A percentile compares a stretch with the other conserved stretches of the same genome.
Conservation (phyloP, 2,329 filamentous ascomycete species). For the Aspergillus awamori region DNA sequence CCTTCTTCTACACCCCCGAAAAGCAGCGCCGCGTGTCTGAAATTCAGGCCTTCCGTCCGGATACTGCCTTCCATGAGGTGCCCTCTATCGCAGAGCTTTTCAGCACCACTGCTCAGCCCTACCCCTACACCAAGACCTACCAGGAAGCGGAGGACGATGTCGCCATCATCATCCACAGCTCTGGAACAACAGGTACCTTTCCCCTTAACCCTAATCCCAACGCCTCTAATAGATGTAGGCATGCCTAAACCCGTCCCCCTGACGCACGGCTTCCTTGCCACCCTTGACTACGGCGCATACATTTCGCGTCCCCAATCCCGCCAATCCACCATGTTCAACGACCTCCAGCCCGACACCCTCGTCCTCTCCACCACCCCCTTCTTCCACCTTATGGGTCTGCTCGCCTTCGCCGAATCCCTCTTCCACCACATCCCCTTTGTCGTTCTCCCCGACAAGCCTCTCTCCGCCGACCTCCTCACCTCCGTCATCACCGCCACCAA, state of each 20-base stretch:
- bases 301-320: background rate
- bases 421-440: conserved; percentile 19
- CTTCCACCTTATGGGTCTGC: conserved; percentile 29
- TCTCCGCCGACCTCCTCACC: conserved; percentile 21
- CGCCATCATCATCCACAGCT: conserved; percentile 37
- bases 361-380: conserved; percentile 22
- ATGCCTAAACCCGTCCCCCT: conserved; percentile 27
- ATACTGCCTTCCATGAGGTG: conserved; percentile 15
- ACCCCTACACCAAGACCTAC: conserved; percentile 22
- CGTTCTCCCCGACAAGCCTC: conserved; percentile 25
- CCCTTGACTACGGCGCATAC: conserved; percentile 10
- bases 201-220: too few relatives aligned
- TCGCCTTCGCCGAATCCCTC: conserved; percentile 13
- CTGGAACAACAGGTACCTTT: conserved; percentile 34
- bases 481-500: conserved; percentile 14
- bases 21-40: conserved; percentile 26
- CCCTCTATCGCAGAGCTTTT: conserved; percentile 7
- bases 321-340: conserved; percentile 8
- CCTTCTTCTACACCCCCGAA: conserved; percentile 31
- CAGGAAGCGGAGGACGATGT: conserved; percentile 27
- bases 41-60: conserved; percentile 13
- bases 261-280: conserved; percentile 24
- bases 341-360: conserved; percentile 8
- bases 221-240: background rate
- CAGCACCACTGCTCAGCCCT: background rate